A percentile compares a stretch with the other conserved stretches of the same genome.
phyloP scores from a whole-genome alignment of 83 land plant genomes.

The Diphasiastrum complanatum region DNA sequence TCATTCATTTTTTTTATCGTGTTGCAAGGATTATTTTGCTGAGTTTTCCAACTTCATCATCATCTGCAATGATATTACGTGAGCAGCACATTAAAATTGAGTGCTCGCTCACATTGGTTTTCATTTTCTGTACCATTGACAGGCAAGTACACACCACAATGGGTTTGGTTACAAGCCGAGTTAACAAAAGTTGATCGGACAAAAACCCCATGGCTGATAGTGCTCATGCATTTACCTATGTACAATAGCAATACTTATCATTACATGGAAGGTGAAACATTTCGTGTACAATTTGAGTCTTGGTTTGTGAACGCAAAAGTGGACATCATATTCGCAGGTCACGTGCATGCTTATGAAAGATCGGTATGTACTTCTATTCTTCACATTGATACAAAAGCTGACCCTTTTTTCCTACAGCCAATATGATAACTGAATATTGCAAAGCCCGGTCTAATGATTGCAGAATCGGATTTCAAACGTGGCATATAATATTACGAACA shows the following conservation, averaged over 20 bases:
- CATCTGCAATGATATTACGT: too few relatives aligned
- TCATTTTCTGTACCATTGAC: too few relatives aligned
- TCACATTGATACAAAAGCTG: too few relatives aligned
- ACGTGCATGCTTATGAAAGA: constrained; percentile 36
- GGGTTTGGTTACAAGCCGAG: constrained; percentile 13
- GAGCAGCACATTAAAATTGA: too few relatives aligned
- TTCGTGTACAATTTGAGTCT: constrained; percentile 25
- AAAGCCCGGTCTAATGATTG: neutral
- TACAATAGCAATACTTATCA: constrained; percentile 33
- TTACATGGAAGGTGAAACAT: constrained; percentile 35
- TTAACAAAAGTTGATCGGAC: constrained; percentile 24
- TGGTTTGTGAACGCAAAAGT: constrained; percentile 23
- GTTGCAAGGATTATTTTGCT: too few relatives aligned
- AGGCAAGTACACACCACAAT: constrained; percentile 31
- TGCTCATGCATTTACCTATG: constrained; percentile 28
- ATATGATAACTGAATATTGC: neutral
- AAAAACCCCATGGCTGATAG: constrained; percentile 33
- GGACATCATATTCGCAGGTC: constrained; percentile 33
- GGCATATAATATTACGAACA: constrained; percentile 3
- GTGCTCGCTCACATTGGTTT: too few relatives aligned
- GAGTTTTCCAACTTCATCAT: too few relatives aligned
- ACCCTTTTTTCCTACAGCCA: neutral
- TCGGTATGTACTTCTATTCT: constrained; percentile 15
- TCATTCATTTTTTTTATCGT: too few relatives aligned
- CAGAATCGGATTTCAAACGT: constrained; percentile 17